A percentile compares a stretch with the other conserved stretches of the same genome.
Conservation (phyloP, 208 protist species). For the Crithidia bombi region DNA sequence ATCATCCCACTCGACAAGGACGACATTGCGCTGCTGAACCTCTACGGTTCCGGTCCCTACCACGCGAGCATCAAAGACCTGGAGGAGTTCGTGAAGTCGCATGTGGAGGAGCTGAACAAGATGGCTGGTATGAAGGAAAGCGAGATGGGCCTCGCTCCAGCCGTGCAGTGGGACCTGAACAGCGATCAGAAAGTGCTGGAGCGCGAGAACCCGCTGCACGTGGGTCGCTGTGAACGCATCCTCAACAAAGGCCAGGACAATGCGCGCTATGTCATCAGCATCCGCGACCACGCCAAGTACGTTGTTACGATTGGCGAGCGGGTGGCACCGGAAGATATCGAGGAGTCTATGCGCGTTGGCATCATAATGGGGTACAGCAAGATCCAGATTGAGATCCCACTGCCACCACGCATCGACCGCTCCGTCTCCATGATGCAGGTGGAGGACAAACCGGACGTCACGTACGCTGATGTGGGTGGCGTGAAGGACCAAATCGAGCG, state of each 20-base stretch:
- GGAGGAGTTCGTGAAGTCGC: conserved; percentile 97
- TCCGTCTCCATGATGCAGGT: conserved; percentile 99
- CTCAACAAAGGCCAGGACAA: conserved; percentile 94
- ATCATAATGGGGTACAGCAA: conserved; percentile 97
- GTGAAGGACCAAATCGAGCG: conserved; percentile 99
- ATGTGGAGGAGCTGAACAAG: conserved; percentile 96
- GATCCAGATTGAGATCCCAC: conserved; percentile 99
- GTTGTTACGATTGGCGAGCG: conserved; percentile 99
- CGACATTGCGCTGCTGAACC: conserved; percentile 99
- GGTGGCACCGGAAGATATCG: conserved; percentile 99
- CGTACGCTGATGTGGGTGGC: conserved; percentile 99
- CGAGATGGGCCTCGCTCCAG: conserved; percentile 99
- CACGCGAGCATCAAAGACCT: conserved; percentile 96
- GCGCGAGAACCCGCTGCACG: conserved; percentile 97
- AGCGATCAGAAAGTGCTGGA: conserved; percentile 97
- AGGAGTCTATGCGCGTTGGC: conserved; percentile 99
- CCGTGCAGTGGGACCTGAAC: conserved; percentile 98
- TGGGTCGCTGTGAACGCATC: conserved; percentile 99
- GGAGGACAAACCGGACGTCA: conserved; percentile 98
- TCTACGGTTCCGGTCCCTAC: conserved; percentile 98
- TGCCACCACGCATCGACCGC: conserved; percentile 99
- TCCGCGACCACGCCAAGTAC: conserved; percentile 99
- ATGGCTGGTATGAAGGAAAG: conserved; percentile 98
- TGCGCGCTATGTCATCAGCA: conserved; percentile 98
- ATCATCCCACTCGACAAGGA: conserved; percentile 97